Percentiles rank a stretch among this genome's conserved stretches.
phyloP scores from a whole-genome alignment of 176 grass and related monocot species.

The Eleusine indica region DNA sequence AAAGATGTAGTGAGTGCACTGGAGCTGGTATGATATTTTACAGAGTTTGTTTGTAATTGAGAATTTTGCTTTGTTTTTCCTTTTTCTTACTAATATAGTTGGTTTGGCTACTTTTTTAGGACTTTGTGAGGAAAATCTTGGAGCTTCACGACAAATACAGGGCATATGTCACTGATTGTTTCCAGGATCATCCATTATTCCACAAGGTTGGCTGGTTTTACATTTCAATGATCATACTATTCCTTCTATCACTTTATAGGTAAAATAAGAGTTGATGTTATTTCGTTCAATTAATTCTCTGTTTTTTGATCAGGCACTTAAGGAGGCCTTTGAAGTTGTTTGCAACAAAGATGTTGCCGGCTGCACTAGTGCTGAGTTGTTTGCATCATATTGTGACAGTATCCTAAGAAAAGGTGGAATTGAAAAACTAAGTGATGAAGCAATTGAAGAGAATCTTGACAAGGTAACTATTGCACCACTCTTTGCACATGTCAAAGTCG shows the following conservation, averaged over 20 bases:
- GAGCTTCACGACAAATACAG: conserved; percentile 89
- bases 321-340: conserved; percentile 91
- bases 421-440: conserved; percentile 96
- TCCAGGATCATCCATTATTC: conserved; percentile 85
- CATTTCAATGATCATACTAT: conserved; percentile 3
- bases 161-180: conserved; percentile 85
- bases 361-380: conserved; percentile 77
- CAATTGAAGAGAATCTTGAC: conserved; percentile 88
- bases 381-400: conserved; percentile 83
- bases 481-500: background rate
- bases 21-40: background rate
- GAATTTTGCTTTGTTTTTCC: background rate
- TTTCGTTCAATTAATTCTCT: background rate
- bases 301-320: conserved; percentile 62
- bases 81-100: background rate
- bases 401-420: conserved; percentile 92
- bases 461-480: conserved; percentile 49
- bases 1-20: no score
- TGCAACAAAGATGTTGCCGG: conserved; percentile 95
- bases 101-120: conserved; percentile 21
- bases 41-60: no score
- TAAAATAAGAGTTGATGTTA: no score
- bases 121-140: conserved; percentile 91
- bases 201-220: conserved; percentile 68
- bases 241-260: no score